Evolutionary conservation across 257 asterid species (phyloP).

Genomic region (Henckelia pumila): DNA sequence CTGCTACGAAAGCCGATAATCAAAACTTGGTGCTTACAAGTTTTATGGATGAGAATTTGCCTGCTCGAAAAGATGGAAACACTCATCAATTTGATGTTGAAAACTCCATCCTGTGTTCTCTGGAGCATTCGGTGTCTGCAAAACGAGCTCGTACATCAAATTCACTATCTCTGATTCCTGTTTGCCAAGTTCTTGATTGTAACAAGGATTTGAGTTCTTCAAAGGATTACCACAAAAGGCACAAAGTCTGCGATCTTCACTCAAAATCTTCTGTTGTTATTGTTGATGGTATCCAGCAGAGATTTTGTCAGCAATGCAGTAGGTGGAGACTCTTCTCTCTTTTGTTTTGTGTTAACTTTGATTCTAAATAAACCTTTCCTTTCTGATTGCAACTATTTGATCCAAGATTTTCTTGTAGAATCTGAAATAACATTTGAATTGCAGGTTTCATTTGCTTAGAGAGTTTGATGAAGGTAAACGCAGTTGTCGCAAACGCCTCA

Average conservation of each 20-base stretch:
- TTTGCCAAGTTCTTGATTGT: conserved; percentile 68
- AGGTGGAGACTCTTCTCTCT: conserved; percentile 34
- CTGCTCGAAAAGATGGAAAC: conserved; percentile 24
- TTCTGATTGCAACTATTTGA: not conserved
- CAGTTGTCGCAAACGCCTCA: conserved; percentile 73
- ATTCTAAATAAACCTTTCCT: not conserved
- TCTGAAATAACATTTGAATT: not conserved
- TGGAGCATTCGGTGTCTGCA: conserved; percentile 32
- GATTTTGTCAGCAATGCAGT: conserved; percentile 90
- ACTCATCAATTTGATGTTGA: conserved; percentile 25
- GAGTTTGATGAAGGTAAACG: conserved; percentile 74
- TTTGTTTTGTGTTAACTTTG: not conserved
- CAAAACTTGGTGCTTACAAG: not conserved
- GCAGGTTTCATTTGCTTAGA: conserved; percentile 59
- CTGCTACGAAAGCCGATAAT: not conserved
- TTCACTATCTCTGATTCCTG: conserved; percentile 36
- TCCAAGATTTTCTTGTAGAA: not conserved
- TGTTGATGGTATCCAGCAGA: conserved; percentile 56
- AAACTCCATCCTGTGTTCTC: conserved; percentile 26
- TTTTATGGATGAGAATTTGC: not conserved
- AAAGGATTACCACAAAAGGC: conserved; percentile 72
- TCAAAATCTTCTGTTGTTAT: conserved; percentile 62
- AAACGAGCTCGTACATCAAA: conserved; percentile 38
- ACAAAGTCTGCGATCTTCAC: conserved; percentile 69
- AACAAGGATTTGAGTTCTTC: conserved; percentile 59